A percentile compares a stretch with the other conserved stretches of the same genome.
Conservation (phyloP, 176 grass and related monocot species). For the Zizania latifolia region DNA sequence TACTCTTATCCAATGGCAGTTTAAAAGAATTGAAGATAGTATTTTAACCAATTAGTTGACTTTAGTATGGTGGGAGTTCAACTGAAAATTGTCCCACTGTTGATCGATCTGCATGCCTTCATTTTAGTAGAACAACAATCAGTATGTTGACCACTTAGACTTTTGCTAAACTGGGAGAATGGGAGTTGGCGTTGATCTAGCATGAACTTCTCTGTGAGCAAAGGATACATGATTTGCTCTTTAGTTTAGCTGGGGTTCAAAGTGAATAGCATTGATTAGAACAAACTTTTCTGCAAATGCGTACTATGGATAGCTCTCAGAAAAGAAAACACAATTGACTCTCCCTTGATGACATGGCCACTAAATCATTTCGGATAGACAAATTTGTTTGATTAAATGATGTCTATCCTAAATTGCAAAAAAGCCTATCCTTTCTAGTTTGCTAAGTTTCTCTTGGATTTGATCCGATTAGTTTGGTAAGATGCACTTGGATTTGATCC, state of each 20-base stretch:
- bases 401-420: neutral
- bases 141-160: too few relatives aligned
- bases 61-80: neutral
- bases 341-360: neutral
- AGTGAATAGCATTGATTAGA: neutral
- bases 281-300: conserved; percentile 1
- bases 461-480: neutral
- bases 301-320: neutral
- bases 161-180: neutral
- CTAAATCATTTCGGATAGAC: conserved; percentile 1
- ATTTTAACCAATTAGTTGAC: conserved; percentile 19
- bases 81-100: too few relatives aligned
- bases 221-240: neutral
- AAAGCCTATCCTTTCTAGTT: conserved; percentile 5
- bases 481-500: neutral
- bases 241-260: conserved; percentile 1
- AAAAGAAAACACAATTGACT: neutral
- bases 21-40: neutral
- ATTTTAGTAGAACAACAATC: too few relatives aligned
- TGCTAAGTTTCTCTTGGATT: neutral
- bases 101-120: too few relatives aligned
- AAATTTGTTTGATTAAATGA: neutral
- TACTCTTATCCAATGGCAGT: neutral
- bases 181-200: neutral
- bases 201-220: neutral